Percentiles rank a stretch among this genome's conserved stretches.
These are phyloP conservation scores for Lepraria neglecta DNA, from an alignment of 495 filamentous ascomycete genomes.

Conservation along the genomic window DNA sequence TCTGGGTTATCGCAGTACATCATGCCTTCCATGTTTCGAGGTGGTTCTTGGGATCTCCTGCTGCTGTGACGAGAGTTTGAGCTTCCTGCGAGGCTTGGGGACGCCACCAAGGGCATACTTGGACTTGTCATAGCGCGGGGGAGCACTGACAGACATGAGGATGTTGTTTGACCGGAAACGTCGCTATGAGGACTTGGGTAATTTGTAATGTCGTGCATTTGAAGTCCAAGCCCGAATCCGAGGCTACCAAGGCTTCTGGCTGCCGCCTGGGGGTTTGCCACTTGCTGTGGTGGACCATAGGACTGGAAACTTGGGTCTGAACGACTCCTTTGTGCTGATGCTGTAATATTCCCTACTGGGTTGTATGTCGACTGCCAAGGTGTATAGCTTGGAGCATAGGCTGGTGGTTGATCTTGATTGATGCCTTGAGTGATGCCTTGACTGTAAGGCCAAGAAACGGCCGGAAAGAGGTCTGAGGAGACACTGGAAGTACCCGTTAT, in stretches of 20 bases:
- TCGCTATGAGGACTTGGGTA: conserved; percentile 29
- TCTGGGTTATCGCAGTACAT: conserved; percentile 61
- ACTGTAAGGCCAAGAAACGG: conserved; percentile 21
- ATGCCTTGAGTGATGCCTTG: conserved; percentile 25
- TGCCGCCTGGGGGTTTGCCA: conserved; percentile 11
- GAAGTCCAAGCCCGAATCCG: conserved; percentile 14
- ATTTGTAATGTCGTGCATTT: conserved; percentile 20
- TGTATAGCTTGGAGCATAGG: conserved; percentile 7
- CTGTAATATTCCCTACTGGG: neutral
- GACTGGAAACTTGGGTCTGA: conserved; percentile 8
- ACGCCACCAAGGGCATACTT: conserved; percentile 40
- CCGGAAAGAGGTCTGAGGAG: conserved; percentile 20
- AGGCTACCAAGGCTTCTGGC: conserved; percentile 10
- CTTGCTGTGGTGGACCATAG: conserved; percentile 21
- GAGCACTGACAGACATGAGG: conserved; percentile 24
- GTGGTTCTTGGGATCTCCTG: conserved; percentile 48
- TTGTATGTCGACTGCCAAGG: conserved; percentile 17
- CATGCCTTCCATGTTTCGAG: conserved; percentile 59
- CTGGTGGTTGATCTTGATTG: conserved; percentile 13
- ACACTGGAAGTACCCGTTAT: conserved; percentile 16
- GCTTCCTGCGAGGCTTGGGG: conserved; percentile 39
- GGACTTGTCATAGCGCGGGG: conserved; percentile 23
- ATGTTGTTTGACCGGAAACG: conserved; percentile 22
- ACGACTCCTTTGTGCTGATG: conserved; percentile 12
- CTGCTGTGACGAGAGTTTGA: conserved; percentile 40